A percentile compares a stretch with the other conserved stretches of the same genome.
These are phyloP conservation scores for Euphorbia schlechtendalii DNA, from an alignment of 441 rosid species.

Conservation along the genomic window DNA sequence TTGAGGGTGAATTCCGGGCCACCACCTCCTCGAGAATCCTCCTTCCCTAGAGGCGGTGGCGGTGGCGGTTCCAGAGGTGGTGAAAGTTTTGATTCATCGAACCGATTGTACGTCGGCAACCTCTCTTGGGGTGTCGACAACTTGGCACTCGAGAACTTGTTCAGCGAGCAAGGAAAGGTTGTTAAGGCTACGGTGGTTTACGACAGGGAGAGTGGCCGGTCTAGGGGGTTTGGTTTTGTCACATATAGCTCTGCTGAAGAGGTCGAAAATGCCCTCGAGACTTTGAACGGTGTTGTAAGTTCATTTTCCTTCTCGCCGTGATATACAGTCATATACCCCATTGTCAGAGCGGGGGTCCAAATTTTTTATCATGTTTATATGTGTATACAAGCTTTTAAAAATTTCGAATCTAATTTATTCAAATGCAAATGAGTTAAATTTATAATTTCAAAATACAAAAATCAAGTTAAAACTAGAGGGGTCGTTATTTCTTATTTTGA, in stretches of 20 bases:
- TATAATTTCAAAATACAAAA: too few relatives aligned
- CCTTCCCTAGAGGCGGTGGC: conserved; percentile 39
- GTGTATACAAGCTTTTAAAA: too few relatives aligned
- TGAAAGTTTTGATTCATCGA: conserved; percentile 26
- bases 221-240: conserved; percentile 97
- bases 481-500: too few relatives aligned
- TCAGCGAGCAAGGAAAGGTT: conserved; percentile 76
- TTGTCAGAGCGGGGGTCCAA: too few relatives aligned
- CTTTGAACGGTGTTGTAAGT: conserved; percentile 85
- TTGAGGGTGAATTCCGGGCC: conserved; percentile 70
- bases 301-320: too few relatives aligned
- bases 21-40: too few relatives aligned
- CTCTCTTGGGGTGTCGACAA: conserved; percentile 94
- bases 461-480: too few relatives aligned
- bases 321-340: too few relatives aligned
- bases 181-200: conserved; percentile 81
- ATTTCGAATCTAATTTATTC: too few relatives aligned
- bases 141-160: conserved; percentile 64
- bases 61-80: conserved; percentile 21
- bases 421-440: too few relatives aligned
- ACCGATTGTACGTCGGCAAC: conserved; percentile 82
- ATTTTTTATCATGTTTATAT: too few relatives aligned
- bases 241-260: conserved; percentile 74
- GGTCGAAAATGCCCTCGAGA: conserved; percentile 57
- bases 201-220: conserved; percentile 90